phyloP scores from a whole-genome alignment of 345 rosid species.

The Hibiscus trionum region DNA sequence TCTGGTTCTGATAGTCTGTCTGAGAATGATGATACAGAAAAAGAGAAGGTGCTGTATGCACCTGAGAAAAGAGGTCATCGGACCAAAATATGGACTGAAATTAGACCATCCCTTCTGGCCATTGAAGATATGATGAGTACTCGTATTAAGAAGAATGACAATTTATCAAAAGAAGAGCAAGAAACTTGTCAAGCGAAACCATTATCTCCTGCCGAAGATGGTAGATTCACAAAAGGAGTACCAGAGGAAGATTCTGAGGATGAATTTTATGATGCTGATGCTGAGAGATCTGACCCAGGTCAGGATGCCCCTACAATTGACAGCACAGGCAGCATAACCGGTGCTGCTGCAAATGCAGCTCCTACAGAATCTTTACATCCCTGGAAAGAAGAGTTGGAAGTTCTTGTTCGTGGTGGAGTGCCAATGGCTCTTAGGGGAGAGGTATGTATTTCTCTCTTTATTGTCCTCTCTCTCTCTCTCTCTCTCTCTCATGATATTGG shows the following conservation, averaged over 20 bases:
- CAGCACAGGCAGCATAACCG: constrained; percentile 28
- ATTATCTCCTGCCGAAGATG: constrained; percentile 39
- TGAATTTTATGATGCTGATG: constrained; percentile 71
- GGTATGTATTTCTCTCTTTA: constrained; percentile 24
- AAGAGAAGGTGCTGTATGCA: constrained; percentile 25
- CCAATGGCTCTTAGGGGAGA: constrained; percentile 99
- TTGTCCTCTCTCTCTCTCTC: background rate
- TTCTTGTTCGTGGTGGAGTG: constrained; percentile 94
- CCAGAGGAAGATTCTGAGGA: constrained; percentile 93
- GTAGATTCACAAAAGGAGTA: constrained; percentile 52
- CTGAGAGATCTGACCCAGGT: constrained; percentile 29
- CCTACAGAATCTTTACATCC: constrained; percentile 44
- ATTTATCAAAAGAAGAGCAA: constrained; percentile 37
- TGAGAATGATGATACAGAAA: constrained; percentile 29
- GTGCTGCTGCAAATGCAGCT: constrained; percentile 25
- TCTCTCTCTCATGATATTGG: constrained; percentile 8
- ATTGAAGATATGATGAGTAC: constrained; percentile 87
- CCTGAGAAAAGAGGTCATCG: constrained; percentile 38
- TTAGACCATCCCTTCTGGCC: constrained; percentile 66
- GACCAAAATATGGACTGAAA: constrained; percentile 69
- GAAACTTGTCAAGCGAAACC: constrained; percentile 38
- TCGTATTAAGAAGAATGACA: constrained; percentile 60
- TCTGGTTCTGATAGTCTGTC: constrained; percentile 29
- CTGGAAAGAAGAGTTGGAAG: constrained; percentile 95
- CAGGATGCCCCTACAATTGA: constrained; percentile 63